Evolutionary conservation across 306 rosid genomes (phyloP), one percentile per base, ranked within the genome.

Genomic region (Purshia tridentata): DNA sequence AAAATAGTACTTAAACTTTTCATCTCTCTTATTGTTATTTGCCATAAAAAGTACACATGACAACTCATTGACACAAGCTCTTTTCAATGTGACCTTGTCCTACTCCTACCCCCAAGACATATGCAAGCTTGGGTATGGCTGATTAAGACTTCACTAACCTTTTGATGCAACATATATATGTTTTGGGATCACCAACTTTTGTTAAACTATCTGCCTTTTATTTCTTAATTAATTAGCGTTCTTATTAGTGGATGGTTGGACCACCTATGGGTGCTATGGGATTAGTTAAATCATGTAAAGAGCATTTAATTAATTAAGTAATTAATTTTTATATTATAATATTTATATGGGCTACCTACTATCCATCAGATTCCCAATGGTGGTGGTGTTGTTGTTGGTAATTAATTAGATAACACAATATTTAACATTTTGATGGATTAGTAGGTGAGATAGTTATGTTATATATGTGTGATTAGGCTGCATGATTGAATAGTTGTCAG

Each of bases 61-160:
- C 72, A 72, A 78, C 73, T 49, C 77, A 74, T 81, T 61, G 53
- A 74, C 47, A 65, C 61, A 22, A 53, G 0, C 63, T 23, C 8
- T 69, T 49, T 62, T 77, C 72, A 75, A 65, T 51, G 60, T 63
- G 77, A 68, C 79, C 41, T 15, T 84, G 72, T 84, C 83, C 80
- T 15, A 18, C 49, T 47, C 37, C 52, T 46, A 40, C 77, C 63
- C 51, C 66, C 41, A 14, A 29, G 35, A 70, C 78, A 76, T 23
- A 65, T 48, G 49, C 49, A 20, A 46, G 56, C 2, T 63, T 63
- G 69, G 67, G 15, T 56, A 59, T 65, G 76, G 40, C 10, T 79
- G 89, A 84, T 79, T 54, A 63, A 44, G 88, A 84, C 92, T 72
- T 61, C 50, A 65, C 83, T 78, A 67, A 56, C 73, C 61, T 78